Evolutionary conservation across 306 rosid species (phyloP).

Genomic region (Fragaria vesca): DNA sequence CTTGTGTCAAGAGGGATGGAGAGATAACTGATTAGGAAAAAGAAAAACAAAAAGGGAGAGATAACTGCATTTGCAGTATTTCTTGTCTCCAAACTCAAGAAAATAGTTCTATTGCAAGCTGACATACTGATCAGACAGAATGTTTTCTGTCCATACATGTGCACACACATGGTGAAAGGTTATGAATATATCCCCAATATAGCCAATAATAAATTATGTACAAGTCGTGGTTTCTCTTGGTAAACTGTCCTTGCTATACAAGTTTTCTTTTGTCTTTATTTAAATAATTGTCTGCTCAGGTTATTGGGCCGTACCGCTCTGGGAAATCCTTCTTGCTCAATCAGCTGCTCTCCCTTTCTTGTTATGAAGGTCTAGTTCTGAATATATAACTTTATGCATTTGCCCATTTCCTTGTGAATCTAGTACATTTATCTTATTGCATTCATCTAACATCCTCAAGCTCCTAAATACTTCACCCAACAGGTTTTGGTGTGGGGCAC

Average conservation of each 20-base stretch:
- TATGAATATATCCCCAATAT: background rate
- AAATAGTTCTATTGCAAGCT: background rate
- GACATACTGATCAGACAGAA: background rate
- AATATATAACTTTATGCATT: constrained; percentile 18
- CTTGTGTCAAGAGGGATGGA: background rate
- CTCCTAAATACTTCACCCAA: constrained; percentile 15
- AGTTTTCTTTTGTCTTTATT: constrained; percentile 7
- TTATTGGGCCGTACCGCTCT: constrained; percentile 95
- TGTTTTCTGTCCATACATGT: background rate
- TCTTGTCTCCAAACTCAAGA: background rate
- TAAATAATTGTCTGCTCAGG: constrained; percentile 45
- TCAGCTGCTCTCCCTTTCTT: constrained; percentile 96
- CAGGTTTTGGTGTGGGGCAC: constrained; percentile 99
- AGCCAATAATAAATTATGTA: no score
- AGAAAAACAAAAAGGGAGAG: background rate
- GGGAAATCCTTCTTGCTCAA: constrained; percentile 96
- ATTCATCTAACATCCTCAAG: constrained; percentile 15
- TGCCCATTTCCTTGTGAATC: constrained; percentile 9
- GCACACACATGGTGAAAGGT: background rate
- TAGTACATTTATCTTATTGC: background rate
- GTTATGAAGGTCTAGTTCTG: constrained; percentile 69
- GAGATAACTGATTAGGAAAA: background rate
- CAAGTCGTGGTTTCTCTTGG: background rate
- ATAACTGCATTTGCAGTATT: background rate
- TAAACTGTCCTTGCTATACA: background rate